Percentiles rank a stretch among this genome's conserved stretches.
Conservation (phyloP, 108 stramenopile species). For the Aurantiochytrium sp. region DNA sequence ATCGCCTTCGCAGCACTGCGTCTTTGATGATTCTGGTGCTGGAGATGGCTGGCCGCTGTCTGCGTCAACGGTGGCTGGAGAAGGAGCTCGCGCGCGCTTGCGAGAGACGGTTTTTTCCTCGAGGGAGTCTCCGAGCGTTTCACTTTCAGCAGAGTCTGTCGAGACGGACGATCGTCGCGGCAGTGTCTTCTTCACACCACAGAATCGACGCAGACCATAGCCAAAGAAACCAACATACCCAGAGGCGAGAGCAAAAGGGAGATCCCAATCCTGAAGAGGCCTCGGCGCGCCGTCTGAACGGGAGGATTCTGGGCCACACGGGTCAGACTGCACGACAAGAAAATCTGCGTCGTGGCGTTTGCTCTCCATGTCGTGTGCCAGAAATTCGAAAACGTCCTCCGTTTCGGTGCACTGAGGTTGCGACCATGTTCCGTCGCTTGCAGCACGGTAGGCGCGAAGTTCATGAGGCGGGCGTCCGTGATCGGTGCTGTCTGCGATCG, state of each 20-base stretch:
- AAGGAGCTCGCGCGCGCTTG: neutral
- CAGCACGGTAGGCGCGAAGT: neutral
- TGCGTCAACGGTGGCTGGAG: neutral
- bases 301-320: too few relatives aligned
- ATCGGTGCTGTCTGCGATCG: neutral
- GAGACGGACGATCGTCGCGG: neutral
- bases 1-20: neutral
- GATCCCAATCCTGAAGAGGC: neutral
- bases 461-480: neutral
- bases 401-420: neutral
- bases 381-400: neutral
- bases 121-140: neutral
- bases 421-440: neutral
- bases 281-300: neutral
- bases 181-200: neutral
- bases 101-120: neutral
- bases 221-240: conserved; percentile 47
- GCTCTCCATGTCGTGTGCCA: neutral
- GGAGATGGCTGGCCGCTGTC: neutral
- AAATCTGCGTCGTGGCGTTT: neutral
- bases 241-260: conserved; percentile 17
- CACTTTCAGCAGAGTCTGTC: neutral
- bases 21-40: neutral
- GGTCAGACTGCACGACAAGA: neutral
- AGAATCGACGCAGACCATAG: conserved; percentile 32